phyloP scores from a whole-genome alignment of 2,329 filamentous ascomycete genomes.

The Colletotrichum scovillei region DNA sequence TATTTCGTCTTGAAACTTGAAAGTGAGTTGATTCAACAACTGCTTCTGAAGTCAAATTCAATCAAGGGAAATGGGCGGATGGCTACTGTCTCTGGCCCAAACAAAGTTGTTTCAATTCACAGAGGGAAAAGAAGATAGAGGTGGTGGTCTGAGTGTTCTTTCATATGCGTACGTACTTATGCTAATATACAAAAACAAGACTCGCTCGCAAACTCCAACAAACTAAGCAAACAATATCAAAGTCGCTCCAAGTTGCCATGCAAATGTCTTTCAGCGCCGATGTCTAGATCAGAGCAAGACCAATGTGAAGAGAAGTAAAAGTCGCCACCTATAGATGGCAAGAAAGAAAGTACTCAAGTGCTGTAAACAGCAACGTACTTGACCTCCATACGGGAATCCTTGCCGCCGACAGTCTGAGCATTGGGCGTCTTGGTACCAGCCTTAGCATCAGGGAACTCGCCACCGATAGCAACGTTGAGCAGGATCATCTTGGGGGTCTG shows the following conservation, averaged over 20 bases:
- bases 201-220: not conserved
- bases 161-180: not conserved
- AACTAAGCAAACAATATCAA: not conserved
- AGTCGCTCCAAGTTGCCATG: not conserved
- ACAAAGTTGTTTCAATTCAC: not conserved
- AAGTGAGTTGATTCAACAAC: no score
- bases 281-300: not conserved
- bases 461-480: slow-evolving; percentile 54
- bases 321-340: not conserved
- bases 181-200: not conserved
- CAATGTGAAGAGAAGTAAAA: not conserved
- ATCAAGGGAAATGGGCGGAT: no score
- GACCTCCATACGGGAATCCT: slow-evolving; percentile 49
- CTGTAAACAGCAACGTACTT: slow-evolving; percentile 52
- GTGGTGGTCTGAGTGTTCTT: not conserved
- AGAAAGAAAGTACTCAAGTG: not conserved
- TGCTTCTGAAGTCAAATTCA: no score
- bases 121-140: not conserved
- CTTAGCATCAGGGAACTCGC: slow-evolving; percentile 49
- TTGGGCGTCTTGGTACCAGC: slow-evolving; percentile 48
- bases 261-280: not conserved
- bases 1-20: no score
- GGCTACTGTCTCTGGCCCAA: not conserved
- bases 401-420: slow-evolving; percentile 45
- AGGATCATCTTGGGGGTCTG: slow-evolving; percentile 47